Conservation (phyloP, 176 grass and related monocot genomes). For the Avena sativa region DNA sequence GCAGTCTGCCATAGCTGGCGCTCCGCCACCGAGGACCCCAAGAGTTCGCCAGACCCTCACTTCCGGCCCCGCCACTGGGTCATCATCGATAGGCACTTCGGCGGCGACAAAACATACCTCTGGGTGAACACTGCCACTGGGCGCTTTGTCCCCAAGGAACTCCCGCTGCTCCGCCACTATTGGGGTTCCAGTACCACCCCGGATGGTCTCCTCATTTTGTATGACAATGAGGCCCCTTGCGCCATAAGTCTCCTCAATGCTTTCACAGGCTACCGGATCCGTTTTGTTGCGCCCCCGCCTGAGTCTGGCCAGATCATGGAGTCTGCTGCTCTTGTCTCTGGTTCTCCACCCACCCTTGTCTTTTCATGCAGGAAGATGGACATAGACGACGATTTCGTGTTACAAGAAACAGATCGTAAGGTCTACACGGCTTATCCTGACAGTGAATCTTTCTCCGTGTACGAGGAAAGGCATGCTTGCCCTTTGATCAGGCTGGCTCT, state of each 20-base stretch:
- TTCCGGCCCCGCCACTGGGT: neutral
- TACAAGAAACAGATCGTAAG: neutral
- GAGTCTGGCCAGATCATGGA: neutral
- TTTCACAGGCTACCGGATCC: neutral
- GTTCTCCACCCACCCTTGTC: neutral
- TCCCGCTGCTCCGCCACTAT: neutral
- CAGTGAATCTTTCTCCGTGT: neutral
- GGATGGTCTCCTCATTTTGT: neutral
- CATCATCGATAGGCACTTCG: neutral
- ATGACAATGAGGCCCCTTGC: neutral
- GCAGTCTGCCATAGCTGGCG: constrained; percentile 1
- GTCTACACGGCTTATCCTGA: constrained; percentile 19
- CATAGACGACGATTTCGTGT: neutral
- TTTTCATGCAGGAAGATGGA: constrained; percentile 2
- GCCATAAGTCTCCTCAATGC: neutral
- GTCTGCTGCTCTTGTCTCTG: neutral
- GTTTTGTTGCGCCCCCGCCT: neutral
- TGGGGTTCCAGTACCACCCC: neutral
- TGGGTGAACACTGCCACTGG: constrained; percentile 21
- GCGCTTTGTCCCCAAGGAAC: constrained; percentile 4
- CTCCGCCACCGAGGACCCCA: neutral
- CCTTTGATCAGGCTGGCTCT: constrained; percentile 21
- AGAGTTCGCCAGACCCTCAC: neutral
- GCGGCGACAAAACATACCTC: neutral
- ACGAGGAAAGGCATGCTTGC: neutral